Evolutionary conservation across 805 yeast genomes (phyloP), one percentile per base, ranked within the genome.

Genomic region (Yarrowia bubula): DNA sequence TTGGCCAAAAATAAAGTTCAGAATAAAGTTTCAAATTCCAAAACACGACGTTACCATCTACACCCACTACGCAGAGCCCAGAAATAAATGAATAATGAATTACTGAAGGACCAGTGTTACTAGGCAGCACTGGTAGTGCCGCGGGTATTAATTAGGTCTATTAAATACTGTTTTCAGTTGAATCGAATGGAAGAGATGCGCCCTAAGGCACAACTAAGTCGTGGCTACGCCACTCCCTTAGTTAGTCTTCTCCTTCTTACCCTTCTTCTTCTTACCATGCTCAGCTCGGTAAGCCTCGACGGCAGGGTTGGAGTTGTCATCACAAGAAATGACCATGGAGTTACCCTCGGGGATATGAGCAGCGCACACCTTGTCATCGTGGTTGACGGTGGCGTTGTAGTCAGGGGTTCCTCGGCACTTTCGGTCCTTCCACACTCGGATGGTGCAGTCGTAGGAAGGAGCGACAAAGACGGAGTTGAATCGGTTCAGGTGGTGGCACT

Each of bases 381-480:
- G 63, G 50, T 57, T 33, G 31, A 43, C 63, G 50, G 63, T 57
- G 50, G 50, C 63, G 50, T 57, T 57, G 63, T 57, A 57, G 33
- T 42, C 63, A 33, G 63, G 50, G 50, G 35, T 28, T 13, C 63
- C 63, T 43, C 50, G 50, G 63, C 63, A 57, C 63, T 57, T 57
- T 17, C 33, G 41, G 63, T 57, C 50, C 63, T 57, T 57, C 63
- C 63, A 57, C 50, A 57, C 63, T 18, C 31, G 11, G 50, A 57
- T 42, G 41, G 48, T 42, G 63, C 63, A 57, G 63, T 57, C 63
- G 63, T 42, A 57, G 4, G 63, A 57, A 33, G 63, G 63, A 14
- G 63, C 48, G n/a, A 57, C 37, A 32, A 42, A 57, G 41, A 33
- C 50, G 33, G 63, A 57, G 50, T 17, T 32, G 42, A 57, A 4